Percentiles rank a stretch among this genome's conserved stretches.
These are phyloP conservation scores for Moringa oleifera DNA, from an alignment of 345 rosid genomes.

Conservation along the genomic window DNA sequence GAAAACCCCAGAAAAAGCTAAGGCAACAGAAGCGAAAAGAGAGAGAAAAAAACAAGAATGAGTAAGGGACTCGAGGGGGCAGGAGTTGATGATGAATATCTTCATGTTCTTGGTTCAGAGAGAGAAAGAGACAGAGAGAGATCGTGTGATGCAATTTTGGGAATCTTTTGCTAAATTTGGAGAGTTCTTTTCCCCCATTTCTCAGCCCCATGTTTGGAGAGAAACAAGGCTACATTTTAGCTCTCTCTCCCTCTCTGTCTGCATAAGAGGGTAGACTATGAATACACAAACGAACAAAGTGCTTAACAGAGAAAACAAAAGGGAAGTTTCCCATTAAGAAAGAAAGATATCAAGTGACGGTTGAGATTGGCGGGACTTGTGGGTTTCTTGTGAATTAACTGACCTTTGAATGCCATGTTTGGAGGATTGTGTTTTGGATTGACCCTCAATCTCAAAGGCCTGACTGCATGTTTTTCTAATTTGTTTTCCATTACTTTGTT, in stretches of 20 bases:
- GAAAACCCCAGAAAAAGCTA: conserved; percentile 38
- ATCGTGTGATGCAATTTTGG: conserved; percentile 11
- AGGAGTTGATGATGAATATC: conserved; percentile 16
- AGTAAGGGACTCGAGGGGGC: conserved; percentile 22
- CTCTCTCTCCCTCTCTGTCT: background rate
- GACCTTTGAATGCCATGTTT: too few species aligned
- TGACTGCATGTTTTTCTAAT: too few species aligned
- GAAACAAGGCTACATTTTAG: conserved; percentile 19
- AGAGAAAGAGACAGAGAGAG: conserved; percentile 8
- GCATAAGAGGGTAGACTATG: too few species aligned
- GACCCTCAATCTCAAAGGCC: too few species aligned
- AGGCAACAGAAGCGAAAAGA: conserved; percentile 9
- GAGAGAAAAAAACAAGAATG: background rate
- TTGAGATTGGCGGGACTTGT: too few species aligned
- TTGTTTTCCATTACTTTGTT: too few species aligned
- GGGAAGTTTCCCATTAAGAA: too few species aligned
- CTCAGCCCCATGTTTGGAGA: conserved; percentile 28
- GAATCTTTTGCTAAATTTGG: conserved; percentile 35
- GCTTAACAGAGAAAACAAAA: too few species aligned
- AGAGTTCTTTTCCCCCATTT: conserved; percentile 11
- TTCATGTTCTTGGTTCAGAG: background rate
- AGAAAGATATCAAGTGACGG: too few species aligned
- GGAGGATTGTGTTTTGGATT: too few species aligned
- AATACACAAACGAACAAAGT: too few species aligned
- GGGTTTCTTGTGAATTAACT: too few species aligned